Conservation (phyloP, 2,329 filamentous ascomycete species). For the Hypocrella siamensis region DNA sequence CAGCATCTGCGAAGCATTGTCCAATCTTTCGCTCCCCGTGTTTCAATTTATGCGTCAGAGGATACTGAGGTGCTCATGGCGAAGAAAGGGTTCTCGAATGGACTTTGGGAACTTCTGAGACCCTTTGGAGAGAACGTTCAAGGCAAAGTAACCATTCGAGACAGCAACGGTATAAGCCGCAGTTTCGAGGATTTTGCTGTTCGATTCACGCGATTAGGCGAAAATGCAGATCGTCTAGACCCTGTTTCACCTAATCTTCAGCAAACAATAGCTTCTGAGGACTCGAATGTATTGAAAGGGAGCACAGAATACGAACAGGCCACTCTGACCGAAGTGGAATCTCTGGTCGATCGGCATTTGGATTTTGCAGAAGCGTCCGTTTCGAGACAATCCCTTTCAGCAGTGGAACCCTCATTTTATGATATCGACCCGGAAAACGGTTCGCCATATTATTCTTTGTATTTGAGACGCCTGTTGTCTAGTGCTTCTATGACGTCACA, state of each 20-base stretch:
- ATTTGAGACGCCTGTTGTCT: conserved; percentile 69
- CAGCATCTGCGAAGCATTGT: conserved; percentile 55
- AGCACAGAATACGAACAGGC: conserved; percentile 14
- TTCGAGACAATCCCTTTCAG: conserved; percentile 15
- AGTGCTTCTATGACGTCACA: conserved; percentile 64
- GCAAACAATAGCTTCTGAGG: conserved; percentile 22
- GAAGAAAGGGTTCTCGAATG: conserved; percentile 71
- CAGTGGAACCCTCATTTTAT: conserved; percentile 22
- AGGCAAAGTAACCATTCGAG: conserved; percentile 78
- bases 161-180: conserved; percentile 73
- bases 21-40: conserved; percentile 74
- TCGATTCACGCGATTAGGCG: conserved; percentile 61
- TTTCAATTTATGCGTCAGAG: conserved; percentile 72
- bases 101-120: conserved; percentile 70
- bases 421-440: conserved; percentile 33
- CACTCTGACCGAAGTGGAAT: conserved; percentile 52
- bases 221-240: conserved; percentile 36
- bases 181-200: conserved; percentile 83
- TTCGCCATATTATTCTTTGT: conserved; percentile 74
- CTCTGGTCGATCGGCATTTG: conserved; percentile 65
- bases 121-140: conserved; percentile 82
- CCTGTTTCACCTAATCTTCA: conserved; percentile 14
- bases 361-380: conserved; percentile 53
- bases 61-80: conserved; percentile 70
- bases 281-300: conserved; percentile 11